These are phyloP conservation scores for Madurella fahalii DNA, from an alignment of 2,329 filamentous ascomycete genomes.

Conservation along the genomic window DNA sequence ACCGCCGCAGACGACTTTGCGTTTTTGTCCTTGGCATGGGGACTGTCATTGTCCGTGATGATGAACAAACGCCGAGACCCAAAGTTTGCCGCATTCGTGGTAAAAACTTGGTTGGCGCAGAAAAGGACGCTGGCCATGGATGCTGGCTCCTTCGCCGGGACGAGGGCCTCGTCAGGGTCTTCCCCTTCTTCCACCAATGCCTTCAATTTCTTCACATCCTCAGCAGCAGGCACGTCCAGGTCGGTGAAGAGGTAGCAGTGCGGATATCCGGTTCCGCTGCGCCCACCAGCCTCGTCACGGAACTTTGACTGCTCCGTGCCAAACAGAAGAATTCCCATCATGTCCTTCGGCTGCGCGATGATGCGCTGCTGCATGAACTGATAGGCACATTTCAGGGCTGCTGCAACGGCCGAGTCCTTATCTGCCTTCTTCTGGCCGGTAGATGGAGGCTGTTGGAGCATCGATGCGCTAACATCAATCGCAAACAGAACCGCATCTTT, in stretches of 20 bases:
- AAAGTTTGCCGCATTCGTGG: conserved; percentile 90
- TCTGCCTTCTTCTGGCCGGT: conserved; percentile 74
- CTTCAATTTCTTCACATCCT: conserved; percentile 78
- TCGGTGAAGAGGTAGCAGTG: conserved; percentile 91
- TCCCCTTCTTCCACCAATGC: conserved; percentile 74
- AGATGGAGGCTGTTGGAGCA: conserved; percentile 66
- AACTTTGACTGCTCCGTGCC: conserved; percentile 84
- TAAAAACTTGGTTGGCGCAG: conserved; percentile 94
- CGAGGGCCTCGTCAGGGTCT: conserved; percentile 63
- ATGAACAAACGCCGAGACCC: conserved; percentile 90
- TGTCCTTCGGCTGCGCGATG: conserved; percentile 91
- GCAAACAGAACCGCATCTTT: conserved; percentile 99
- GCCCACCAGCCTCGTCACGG: conserved; percentile 58
- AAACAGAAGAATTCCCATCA: conserved; percentile 93
- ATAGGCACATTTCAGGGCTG: conserved; percentile 90
- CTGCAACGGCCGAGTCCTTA: conserved; percentile 71
- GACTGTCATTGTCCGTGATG: conserved; percentile 90
- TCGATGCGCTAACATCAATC: conserved; percentile 85
- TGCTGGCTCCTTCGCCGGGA: conserved; percentile 63
- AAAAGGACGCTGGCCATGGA: conserved; percentile 89
- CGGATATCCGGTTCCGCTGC: conserved; percentile 65
- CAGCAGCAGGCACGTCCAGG: conserved; percentile 79
- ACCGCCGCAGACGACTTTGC: conserved; percentile 74
- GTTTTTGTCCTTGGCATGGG: conserved; percentile 68
- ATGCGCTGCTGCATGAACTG: conserved; percentile 97